Evolutionary conservation across 2,329 filamentous ascomycete species (phyloP).

Genomic region (Exophiala calicioides): DNA sequence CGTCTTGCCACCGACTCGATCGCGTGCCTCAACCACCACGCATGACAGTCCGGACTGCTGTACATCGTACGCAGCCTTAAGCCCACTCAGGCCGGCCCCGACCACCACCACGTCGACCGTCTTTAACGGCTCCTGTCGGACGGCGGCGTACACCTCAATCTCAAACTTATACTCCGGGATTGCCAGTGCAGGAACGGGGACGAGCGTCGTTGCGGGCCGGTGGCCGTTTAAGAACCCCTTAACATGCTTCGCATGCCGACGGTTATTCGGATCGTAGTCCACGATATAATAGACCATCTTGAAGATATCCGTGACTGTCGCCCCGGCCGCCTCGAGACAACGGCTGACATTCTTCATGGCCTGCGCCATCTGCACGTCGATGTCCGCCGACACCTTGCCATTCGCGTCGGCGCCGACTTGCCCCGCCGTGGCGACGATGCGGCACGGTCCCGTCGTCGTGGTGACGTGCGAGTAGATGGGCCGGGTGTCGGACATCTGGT

Average conservation of each 20-base stretch:
- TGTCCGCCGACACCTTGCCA: constrained; percentile 38
- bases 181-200: constrained; percentile 45
- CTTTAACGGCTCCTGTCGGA: constrained; percentile 46
- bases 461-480: constrained; percentile 5
- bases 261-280: constrained; percentile 41
- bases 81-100: constrained; percentile 42
- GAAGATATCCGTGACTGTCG: constrained; percentile 40
- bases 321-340: constrained; percentile 39
- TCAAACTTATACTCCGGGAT: constrained; percentile 44
- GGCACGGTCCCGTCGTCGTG: not conserved
- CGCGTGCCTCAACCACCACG: constrained; percentile 42
- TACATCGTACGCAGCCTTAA: constrained; percentile 38
- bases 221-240: constrained; percentile 42
- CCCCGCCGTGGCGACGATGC: constrained; percentile 30
- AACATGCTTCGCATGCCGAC: constrained; percentile 40
- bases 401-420: constrained; percentile 37
- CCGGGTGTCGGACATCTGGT: not conserved
- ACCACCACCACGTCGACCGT: constrained; percentile 38
- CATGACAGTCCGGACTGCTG: constrained; percentile 36
- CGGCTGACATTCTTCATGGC: constrained; percentile 42
- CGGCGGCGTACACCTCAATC: constrained; percentile 47
- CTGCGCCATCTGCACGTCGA: constrained; percentile 45
- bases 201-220: constrained; percentile 44
- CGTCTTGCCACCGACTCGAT: constrained; percentile 46
- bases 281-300: constrained; percentile 49